Evolutionary conservation across 192 early-diverging fungal genomes (phyloP), one percentile per base, ranked within the genome.

Genomic region (Linderina pennispora): DNA sequence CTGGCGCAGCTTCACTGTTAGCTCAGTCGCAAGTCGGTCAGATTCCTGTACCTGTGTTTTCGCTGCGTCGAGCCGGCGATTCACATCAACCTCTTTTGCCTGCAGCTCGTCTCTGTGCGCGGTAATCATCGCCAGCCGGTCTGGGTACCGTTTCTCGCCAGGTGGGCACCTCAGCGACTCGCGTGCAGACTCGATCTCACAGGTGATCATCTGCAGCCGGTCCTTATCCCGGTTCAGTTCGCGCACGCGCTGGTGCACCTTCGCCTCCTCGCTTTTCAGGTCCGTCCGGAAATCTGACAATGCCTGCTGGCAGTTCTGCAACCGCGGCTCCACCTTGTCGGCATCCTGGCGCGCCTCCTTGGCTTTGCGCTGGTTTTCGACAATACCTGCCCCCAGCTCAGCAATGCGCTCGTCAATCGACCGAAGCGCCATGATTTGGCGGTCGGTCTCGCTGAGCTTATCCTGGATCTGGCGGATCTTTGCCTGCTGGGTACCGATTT

Each of bases 11-110:
- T 55, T 69, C 3, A 65, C 43, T 2, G 46, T 56, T 8, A 77
- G 57, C 46, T 58, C 57, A 6, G 55, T 65, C 8, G 72, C 64
- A 3, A 64, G 37, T 20, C 66, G 47, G 39, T 71, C 66, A 0
- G 77, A 58, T 25, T 64, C 61, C 20, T 75, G 51, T 40, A 83
- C 38, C 36, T 76, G 57, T 3, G 76, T 58, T 15, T 64, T 67
- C 33, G 78, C 55, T 0, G 34, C 45, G 13, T 74, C 58, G 45
- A 79, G 54, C 36, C 77, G 43, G 3, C 44, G 44, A 16, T 41
- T 43, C 18, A 66, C 25, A 13, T 52, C 54, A 3, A 32, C 44
- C 23, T 76, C 59, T 16, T 74, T 42, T 7, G 19, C 45, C 20
- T 84, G 62, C 3, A 82, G 26, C 4, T 62, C 43, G 9, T 55